Base-by-base conservation (phyloP, 192 early-diverging fungal species). In the Backusella circina region DNA sequence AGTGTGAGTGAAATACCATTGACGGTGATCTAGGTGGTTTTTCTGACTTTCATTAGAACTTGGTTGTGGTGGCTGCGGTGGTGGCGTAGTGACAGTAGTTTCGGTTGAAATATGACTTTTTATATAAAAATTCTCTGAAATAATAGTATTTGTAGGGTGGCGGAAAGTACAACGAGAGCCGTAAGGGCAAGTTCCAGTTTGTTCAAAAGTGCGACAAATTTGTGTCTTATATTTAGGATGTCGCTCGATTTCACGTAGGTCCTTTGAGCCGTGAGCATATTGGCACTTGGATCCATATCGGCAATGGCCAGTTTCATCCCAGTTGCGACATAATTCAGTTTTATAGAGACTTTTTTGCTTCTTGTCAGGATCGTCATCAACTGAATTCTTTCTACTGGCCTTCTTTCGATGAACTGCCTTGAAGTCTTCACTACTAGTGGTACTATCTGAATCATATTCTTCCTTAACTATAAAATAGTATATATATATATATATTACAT, bases 211-310 rank as follows among this genome's bases (percentile, higher is more conserved):
- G 68, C 91, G 94, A 85, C 97, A 99, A 57, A 95, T 87, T 74
- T 96, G 93, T 7, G 95, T 98, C 85, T 98, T 97, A 85, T 99
- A 99, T 74, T 93, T 95, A 65, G 93, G 93, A 75, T 99, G 96
- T 50, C 95, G 87, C 51, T 89, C 85, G 2, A 96, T 90, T 51
- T 83, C 78, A 28, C 96, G 89, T 39, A 98, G 88, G 79, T 99
- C 97, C 57, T 71, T 73, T 37, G 80, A 65, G 8, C 92, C 92
- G 68, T 99, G 97, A 8, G 97, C 97, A 89, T 96, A 99, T 81
- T 95, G 94, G 84, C 97, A 99, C 80, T 95, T 92, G n/a, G 86
- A 84, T 16, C 95, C 96, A 78, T 98, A 99, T 77, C 95, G 69
- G 57, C 83, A 84, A 23, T 81, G 65, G 16, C 83, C 78, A 30